Conservation (phyloP, 441 rosid genomes). For the Arabidopsis hybrid region DNA sequence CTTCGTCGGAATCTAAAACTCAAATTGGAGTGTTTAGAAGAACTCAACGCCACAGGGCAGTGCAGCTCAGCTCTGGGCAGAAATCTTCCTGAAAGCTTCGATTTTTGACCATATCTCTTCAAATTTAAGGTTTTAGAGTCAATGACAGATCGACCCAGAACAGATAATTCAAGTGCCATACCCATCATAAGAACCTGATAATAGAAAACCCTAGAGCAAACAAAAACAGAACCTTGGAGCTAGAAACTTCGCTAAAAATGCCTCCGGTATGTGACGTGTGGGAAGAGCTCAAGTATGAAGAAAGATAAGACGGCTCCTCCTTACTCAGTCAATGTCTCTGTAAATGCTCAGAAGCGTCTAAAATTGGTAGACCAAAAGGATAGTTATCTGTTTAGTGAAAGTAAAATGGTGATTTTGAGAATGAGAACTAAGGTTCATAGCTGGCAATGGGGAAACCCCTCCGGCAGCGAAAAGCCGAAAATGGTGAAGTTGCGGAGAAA, state of each 20-base stretch:
- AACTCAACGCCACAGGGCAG: conserved; percentile 42
- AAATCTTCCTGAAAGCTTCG: conserved; percentile 49
- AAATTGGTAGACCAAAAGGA: conserved; percentile 37
- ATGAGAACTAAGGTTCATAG: conserved; percentile 36
- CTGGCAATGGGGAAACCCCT: conserved; percentile 38
- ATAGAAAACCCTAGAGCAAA: conserved; percentile 23
- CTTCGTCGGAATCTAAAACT: conserved; percentile 40
- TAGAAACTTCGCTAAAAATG: background rate
- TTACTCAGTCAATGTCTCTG: conserved; percentile 26
- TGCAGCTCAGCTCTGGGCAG: conserved; percentile 43
- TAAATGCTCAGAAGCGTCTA: conserved; percentile 31
- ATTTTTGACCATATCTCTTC: conserved; percentile 48
- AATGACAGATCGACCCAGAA: conserved; percentile 56
- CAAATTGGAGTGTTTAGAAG: conserved; percentile 39
- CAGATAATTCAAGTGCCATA: conserved; percentile 63
- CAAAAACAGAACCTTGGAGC: conserved; percentile 8
- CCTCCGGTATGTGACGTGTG: conserved; percentile 22
- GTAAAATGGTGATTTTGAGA: conserved; percentile 19
- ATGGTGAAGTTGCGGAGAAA: conserved; percentile 37
- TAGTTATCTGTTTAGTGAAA: conserved; percentile 22
- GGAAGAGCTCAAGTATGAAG: conserved; percentile 38
- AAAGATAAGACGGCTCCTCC: conserved; percentile 36
- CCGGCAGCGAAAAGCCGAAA: conserved; percentile 41
- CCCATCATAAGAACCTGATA: conserved; percentile 46
- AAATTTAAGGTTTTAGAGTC: conserved; percentile 48